Evolutionary conservation across 345 rosid genomes (phyloP).

Genomic region (Syzygium grande): DNA sequence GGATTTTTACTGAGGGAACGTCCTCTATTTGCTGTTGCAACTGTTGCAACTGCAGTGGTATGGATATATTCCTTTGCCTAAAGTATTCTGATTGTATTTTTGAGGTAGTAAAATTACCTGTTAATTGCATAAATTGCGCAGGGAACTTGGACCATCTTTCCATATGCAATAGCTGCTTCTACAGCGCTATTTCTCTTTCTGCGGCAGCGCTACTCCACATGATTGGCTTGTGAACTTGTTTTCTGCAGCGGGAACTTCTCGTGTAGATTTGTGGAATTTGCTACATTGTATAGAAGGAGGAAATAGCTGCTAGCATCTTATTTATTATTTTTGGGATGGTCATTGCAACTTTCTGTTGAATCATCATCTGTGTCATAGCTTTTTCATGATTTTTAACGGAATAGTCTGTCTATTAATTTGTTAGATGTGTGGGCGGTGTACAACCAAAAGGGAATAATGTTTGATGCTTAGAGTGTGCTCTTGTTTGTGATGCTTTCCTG

Average conservation of each 20-base stretch:
- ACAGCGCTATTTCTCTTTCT: slow-evolving; percentile 56
- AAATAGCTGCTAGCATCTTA: background rate
- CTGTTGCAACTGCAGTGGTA: slow-evolving; percentile 82
- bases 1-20: slow-evolving; percentile 72
- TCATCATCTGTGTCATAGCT: slow-evolving; percentile 2
- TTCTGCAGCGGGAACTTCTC: background rate
- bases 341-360: slow-evolving; percentile 8
- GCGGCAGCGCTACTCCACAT: slow-evolving; percentile 2
- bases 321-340: slow-evolving; percentile 1
- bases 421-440: background rate
- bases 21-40: slow-evolving; percentile 66
- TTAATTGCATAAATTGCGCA: slow-evolving; percentile 5
- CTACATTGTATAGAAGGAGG: background rate
- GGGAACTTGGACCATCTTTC: slow-evolving; percentile 85
- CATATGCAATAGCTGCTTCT: slow-evolving; percentile 59
- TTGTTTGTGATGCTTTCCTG: background rate
- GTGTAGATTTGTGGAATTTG: background rate
- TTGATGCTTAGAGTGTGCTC: background rate
- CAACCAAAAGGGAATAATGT: background rate
- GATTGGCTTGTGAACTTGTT: background rate
- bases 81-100: background rate
- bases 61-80: background rate
- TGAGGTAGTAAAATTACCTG: background rate
- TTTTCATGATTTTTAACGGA: background rate
- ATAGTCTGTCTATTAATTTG: background rate